Conservation (phyloP, 2,329 filamentous ascomycete species). For the Tolypocladium amazonense region DNA sequence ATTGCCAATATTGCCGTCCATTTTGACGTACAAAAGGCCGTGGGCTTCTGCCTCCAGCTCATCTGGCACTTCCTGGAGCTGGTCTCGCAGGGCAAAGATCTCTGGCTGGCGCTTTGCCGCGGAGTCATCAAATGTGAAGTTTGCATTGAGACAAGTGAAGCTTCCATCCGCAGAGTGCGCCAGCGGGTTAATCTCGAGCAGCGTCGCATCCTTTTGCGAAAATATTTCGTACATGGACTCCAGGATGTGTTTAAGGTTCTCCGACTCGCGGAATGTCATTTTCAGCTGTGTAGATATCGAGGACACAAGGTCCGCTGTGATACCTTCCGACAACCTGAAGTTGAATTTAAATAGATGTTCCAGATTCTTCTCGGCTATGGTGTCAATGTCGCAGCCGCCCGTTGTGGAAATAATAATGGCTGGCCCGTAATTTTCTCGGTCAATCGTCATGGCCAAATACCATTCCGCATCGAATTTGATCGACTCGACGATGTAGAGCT, state of each 20-base stretch:
- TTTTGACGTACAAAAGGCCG: conserved; percentile 71
- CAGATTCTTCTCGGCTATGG: conserved; percentile 3
- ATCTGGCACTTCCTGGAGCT: conserved; percentile 18
- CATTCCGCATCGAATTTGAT: conserved; percentile 20
- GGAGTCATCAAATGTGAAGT: conserved; percentile 37
- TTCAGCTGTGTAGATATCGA: conserved; percentile 5
- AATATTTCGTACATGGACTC: conserved; percentile 26
- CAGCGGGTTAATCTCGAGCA: conserved; percentile 31
- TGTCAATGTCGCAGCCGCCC: conserved; percentile 7
- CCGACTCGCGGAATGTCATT: background rate
- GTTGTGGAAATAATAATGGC: conserved; percentile 23
- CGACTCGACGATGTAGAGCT: conserved; percentile 25
- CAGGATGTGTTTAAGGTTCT: conserved; percentile 11
- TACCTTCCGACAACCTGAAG: conserved; percentile 15
- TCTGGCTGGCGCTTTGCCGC: conserved; percentile 28
- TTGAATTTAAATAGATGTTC: conserved; percentile 7
- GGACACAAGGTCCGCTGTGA: conserved; percentile 12
- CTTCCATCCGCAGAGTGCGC: conserved; percentile 13
- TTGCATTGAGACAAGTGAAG: conserved; percentile 24
- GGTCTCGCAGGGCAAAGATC: conserved; percentile 26
- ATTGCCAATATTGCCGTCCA: conserved; percentile 58
- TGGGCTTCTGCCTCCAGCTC: conserved; percentile 35
- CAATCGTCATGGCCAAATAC: conserved; percentile 30
- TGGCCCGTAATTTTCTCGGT: conserved; percentile 28
- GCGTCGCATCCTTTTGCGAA: conserved; percentile 32